These are phyloP conservation scores for Pestalotiopsis sp. DNA, from an alignment of 2,329 filamentous ascomycete species.

Conservation along the genomic window DNA sequence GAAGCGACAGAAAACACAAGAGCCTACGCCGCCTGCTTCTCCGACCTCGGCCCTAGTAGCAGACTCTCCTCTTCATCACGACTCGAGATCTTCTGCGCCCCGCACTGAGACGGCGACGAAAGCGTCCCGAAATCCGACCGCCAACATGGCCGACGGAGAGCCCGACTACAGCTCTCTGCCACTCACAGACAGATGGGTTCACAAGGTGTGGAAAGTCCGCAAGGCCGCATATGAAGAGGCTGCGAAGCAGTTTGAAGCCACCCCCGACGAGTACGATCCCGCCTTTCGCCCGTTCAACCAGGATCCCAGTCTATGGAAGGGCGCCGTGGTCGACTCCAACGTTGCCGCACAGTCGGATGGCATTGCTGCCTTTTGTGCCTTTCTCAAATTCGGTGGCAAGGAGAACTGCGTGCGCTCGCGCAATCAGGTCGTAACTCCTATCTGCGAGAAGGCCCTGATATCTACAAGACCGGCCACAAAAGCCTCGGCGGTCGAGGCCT, in stretches of 20 bases:
- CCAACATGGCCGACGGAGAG: conserved; percentile 76
- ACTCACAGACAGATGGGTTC: conserved; percentile 77
- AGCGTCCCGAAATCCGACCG: conserved; percentile 15
- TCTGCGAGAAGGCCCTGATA: conserved; percentile 89
- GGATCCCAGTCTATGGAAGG: conserved; percentile 88
- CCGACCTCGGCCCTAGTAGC: neutral
- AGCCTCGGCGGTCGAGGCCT: conserved; percentile 79
- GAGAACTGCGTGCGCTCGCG: conserved; percentile 81
- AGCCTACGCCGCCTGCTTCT: conserved; percentile 7
- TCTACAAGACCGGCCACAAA: conserved; percentile 90
- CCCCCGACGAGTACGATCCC: conserved; percentile 82
- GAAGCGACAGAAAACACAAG: neutral
- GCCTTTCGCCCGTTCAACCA: conserved; percentile 86
- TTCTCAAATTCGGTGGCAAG: conserved; percentile 85
- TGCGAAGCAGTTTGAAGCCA: conserved; percentile 80
- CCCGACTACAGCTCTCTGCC: conserved; percentile 83
- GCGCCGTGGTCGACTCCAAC: conserved; percentile 89
- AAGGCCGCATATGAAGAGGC: conserved; percentile 95
- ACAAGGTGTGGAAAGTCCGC: conserved; percentile 97
- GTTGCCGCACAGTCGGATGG: conserved; percentile 96
- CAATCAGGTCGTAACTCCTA: conserved; percentile 71
- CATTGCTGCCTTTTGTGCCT: conserved; percentile 83
- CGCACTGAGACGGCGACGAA: neutral
- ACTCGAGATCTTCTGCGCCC: neutral
- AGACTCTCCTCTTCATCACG: neutral